phyloP scores from a whole-genome alignment of 495 filamentous ascomycete species.

The Saxophila tyrrhenica region DNA sequence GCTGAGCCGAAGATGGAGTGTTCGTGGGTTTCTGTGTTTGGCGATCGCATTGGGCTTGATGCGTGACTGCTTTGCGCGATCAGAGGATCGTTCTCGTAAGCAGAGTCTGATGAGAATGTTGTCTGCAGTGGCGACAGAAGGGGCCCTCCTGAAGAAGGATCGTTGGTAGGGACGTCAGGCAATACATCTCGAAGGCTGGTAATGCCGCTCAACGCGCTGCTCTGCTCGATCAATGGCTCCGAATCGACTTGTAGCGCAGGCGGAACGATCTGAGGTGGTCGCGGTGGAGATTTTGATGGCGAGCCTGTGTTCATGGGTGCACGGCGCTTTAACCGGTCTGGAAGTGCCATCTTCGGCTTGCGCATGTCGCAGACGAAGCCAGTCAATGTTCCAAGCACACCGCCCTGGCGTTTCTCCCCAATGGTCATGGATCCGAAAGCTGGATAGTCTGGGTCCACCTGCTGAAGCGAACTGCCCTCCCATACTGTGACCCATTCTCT shows the following conservation, averaged over 20 bases:
- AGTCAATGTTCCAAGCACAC: slow-evolving; percentile 62
- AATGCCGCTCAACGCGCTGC: not conserved
- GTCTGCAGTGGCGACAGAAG: not conserved
- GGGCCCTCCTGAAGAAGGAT: too few species aligned
- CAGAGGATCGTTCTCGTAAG: slow-evolving; percentile 2
- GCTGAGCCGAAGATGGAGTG: not conserved
- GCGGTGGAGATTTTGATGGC: not conserved
- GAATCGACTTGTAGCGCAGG: not conserved
- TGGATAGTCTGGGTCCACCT: slow-evolving; percentile 41
- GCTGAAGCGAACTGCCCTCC: slow-evolving; percentile 46
- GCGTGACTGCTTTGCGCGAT: slow-evolving; percentile 1
- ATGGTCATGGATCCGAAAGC: slow-evolving; percentile 21
- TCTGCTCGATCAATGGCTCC: not conserved
- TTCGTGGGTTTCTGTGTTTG: not conserved
- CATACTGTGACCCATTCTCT: slow-evolving; percentile 50
- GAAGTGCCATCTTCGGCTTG: slow-evolving; percentile 17
- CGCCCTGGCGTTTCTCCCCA: slow-evolving; percentile 43
- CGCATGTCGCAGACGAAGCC: slow-evolving; percentile 54
- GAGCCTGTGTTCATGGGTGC: not conserved
- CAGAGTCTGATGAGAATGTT: not conserved
- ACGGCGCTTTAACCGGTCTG: not conserved
- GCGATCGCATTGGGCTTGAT: not conserved
- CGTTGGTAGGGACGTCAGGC: not conserved
- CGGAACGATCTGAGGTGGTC: not conserved
- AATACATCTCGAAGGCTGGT: not conserved